A percentile compares a stretch with the other conserved stretches of the same genome.
These are phyloP conservation scores for Phaffomyces thermotolerans DNA, from an alignment of 805 yeast genomes.

Conservation along the genomic window DNA sequence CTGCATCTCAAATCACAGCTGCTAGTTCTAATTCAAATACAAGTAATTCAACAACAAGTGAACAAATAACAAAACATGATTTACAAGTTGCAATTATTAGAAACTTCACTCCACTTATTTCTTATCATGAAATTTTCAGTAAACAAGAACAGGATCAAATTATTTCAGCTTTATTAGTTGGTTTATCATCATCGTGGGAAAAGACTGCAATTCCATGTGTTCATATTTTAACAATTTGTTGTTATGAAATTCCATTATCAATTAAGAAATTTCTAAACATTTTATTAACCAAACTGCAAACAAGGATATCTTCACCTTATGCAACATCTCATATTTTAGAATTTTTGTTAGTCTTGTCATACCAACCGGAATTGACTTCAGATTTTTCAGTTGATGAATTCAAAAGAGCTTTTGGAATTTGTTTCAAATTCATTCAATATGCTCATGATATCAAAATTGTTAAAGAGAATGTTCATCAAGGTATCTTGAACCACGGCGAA, in stretches of 20 bases:
- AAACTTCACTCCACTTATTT: slow-evolving; percentile 53
- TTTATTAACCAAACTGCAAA: slow-evolving; percentile 68
- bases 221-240: slow-evolving; percentile 66
- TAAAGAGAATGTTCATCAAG: slow-evolving; percentile 25
- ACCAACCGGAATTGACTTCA: slow-evolving; percentile 59
- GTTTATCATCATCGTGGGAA: slow-evolving; percentile 70
- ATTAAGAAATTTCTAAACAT: slow-evolving; percentile 60
- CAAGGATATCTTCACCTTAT: slow-evolving; percentile 60
- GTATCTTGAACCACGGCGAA: slow-evolving; percentile 25
- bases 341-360: slow-evolving; percentile 57
- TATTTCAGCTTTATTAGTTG: slow-evolving; percentile 50
- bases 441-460: slow-evolving; percentile 41
- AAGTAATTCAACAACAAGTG: neutral
- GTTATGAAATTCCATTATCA: slow-evolving; percentile 73
- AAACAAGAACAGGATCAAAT: slow-evolving; percentile 58
- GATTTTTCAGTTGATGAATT: slow-evolving; percentile 72
- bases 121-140: slow-evolving; percentile 47
- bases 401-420: slow-evolving; percentile 75
- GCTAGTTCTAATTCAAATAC: neutral
- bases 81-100: slow-evolving; percentile 60
- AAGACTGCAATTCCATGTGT: slow-evolving; percentile 72
- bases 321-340: slow-evolving; percentile 72
- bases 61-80: slow-evolving; percentile 45
- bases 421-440: slow-evolving; percentile 71
- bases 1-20: neutral